phyloP scores from a whole-genome alignment of 2,329 filamentous ascomycete species.

The Alternaria novae-zelandiae region DNA sequence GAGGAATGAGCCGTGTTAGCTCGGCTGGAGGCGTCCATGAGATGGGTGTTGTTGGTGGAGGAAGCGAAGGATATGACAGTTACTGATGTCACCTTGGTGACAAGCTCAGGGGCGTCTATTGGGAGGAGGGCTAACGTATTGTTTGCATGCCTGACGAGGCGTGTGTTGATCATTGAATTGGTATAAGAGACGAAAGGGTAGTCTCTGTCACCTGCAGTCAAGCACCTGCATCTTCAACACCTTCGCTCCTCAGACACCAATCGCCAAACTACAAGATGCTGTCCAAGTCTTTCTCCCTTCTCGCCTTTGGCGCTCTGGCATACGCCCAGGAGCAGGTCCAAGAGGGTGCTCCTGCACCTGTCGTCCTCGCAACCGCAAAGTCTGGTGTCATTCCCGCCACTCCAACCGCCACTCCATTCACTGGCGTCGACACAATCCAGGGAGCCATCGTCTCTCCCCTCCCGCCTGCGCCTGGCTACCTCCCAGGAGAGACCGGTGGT shows the following conservation, averaged over 20 bases:
- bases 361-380: conserved; percentile 25
- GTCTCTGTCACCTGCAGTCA: not conserved
- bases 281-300: conserved; percentile 8
- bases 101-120: not conserved
- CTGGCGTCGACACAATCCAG: conserved; percentile 31
- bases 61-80: not conserved
- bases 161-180: not conserved
- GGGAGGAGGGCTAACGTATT: not conserved
- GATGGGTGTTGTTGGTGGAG: not conserved
- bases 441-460: conserved; percentile 33
- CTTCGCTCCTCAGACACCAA: not conserved
- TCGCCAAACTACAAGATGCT: not conserved
- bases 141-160: not conserved
- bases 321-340: conserved; percentile 23
- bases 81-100: not conserved
- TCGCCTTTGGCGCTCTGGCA: conserved; percentile 17
- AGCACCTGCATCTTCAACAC: not conserved
- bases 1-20: not conserved
- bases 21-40: not conserved
- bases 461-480: conserved; percentile 29
- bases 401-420: conserved; percentile 24
- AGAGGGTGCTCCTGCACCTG: conserved; percentile 23
- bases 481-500: conserved; percentile 13
- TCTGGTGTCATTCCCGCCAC: conserved; percentile 29
- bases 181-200: not conserved